Conservation (phyloP, 2,329 filamentous ascomycete genomes). For the Beauveria rudraprayagi region DNA sequence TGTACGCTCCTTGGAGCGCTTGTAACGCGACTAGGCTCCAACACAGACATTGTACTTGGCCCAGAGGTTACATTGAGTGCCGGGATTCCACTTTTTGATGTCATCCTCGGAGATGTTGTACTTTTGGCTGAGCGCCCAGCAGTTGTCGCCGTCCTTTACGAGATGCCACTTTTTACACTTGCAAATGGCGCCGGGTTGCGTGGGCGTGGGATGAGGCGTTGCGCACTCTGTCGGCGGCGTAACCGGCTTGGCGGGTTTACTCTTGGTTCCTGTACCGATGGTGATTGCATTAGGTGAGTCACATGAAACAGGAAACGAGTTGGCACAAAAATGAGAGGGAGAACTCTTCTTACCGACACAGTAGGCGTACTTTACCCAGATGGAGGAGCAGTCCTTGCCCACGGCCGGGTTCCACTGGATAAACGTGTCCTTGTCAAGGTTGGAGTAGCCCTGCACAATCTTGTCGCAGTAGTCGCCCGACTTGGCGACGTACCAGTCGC, state of each 20-base stretch:
- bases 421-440: neutral
- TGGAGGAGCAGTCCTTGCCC: neutral
- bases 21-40: neutral
- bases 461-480: slow-evolving; percentile 2
- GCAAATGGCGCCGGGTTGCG: neutral
- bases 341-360: neutral
- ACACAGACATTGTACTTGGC: slow-evolving; percentile 4
- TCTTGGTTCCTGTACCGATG: neutral
- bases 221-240: neutral
- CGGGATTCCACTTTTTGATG: neutral
- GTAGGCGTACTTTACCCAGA: neutral
- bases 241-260: neutral
- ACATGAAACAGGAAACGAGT: no score
- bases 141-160: neutral
- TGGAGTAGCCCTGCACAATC: neutral
- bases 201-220: neutral
- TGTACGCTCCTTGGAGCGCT: neutral
- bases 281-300: no score
- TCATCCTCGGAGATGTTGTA: neutral
- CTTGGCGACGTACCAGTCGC: neutral
- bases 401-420: slow-evolving; percentile 1
- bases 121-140: neutral
- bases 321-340: no score
- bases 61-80: neutral
- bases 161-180: slow-evolving; percentile 2